These are phyloP conservation scores for Chernovozyma sophiae-reginae DNA, from an alignment of 1,139 yeast genomes.

Conservation along the genomic window DNA sequence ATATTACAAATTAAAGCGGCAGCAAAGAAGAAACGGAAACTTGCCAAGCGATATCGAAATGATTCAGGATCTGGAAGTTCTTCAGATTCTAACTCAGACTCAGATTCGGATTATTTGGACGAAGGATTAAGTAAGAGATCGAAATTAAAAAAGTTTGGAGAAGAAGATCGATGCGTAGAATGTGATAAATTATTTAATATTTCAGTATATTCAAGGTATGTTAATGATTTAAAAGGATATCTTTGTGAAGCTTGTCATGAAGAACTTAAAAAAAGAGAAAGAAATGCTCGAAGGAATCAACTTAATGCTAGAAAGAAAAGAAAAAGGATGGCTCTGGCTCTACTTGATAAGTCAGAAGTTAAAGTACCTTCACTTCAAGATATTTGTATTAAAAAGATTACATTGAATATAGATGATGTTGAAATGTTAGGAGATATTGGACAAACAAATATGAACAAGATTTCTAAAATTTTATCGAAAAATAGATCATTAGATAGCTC, in stretches of 20 bases:
- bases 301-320: conserved; percentile 66
- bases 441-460: conserved; percentile 54
- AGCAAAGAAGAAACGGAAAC: conserved; percentile 31
- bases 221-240: conserved; percentile 49
- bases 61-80: conserved; percentile 15
- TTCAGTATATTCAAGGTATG: conserved; percentile 60
- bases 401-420: conserved; percentile 69
- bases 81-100: conserved; percentile 26
- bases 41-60: conserved; percentile 24
- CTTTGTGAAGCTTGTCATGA: conserved; percentile 66
- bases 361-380: conserved; percentile 75
- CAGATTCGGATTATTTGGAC: conserved; percentile 25
- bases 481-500: conserved; percentile 72
- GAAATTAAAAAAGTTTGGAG: conserved; percentile 37
- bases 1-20: conserved; percentile 39
- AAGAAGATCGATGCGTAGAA: conserved; percentile 51
- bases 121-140: conserved; percentile 24
- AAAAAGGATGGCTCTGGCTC: conserved; percentile 77
- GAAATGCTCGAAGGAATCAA: conserved; percentile 47
- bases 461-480: conserved; percentile 70
- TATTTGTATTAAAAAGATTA: conserved; percentile 66
- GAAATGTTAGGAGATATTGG: conserved; percentile 83
- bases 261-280: conserved; percentile 37
- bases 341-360: conserved; percentile 65
- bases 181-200: conserved; percentile 57